Conservation (phyloP, 2,329 filamentous ascomycete species). For the Bipolaris cookei region DNA sequence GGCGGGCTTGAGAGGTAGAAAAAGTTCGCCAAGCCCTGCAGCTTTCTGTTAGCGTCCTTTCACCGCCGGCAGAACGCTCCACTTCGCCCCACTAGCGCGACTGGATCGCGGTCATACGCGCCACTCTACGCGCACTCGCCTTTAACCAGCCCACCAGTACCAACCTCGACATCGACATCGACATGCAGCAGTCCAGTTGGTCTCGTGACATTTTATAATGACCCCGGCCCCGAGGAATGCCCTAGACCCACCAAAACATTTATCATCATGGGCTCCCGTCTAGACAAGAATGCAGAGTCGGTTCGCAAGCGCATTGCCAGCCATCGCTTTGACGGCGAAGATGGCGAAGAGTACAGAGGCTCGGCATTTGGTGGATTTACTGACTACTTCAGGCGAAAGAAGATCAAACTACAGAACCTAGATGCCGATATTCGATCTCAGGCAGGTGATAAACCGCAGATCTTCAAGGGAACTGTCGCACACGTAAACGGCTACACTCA, state of each 20-base stretch:
- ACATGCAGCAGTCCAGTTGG: conserved; percentile 6
- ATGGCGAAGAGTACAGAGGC: conserved; percentile 86
- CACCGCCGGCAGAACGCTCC: conserved; percentile 35
- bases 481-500: conserved; percentile 97
- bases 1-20: conserved; percentile 24
- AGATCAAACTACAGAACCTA: conserved; percentile 94
- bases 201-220: conserved; percentile 30
- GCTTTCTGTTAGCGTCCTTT: conserved; percentile 24
- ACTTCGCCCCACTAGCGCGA: conserved; percentile 20
- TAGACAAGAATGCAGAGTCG: conserved; percentile 64
- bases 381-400: conserved; percentile 95
- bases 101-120: conserved; percentile 18
- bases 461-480: conserved; percentile 89
- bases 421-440: conserved; percentile 79
- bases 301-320: conserved; percentile 69
- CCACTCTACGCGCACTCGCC: conserved; percentile 21
- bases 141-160: not conserved
- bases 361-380: conserved; percentile 87
- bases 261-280: conserved; percentile 64
- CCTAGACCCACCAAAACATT: conserved; percentile 20
- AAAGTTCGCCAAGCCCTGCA: conserved; percentile 40
- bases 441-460: conserved; percentile 73
- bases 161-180: not conserved
- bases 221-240: conserved; percentile 28
- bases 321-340: conserved; percentile 79